These are phyloP conservation scores for Salix exigua DNA, from an alignment of 345 rosid species.

Conservation along the genomic window DNA sequence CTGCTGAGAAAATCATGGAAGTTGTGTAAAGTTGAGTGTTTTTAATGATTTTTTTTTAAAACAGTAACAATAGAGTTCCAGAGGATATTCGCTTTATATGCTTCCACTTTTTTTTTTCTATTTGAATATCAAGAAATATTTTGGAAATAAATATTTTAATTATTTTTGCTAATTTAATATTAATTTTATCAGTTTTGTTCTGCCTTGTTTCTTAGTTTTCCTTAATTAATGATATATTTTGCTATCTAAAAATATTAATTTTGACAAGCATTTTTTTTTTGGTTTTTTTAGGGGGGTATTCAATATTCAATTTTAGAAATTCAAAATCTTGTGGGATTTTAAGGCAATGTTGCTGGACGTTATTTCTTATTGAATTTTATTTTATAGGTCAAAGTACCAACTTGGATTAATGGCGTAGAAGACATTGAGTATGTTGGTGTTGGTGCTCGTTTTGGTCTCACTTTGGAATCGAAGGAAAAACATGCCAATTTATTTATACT, in stretches of 20 bases:
- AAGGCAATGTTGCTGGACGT: neutral
- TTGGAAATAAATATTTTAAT: neutral
- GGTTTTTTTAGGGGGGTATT: neutral
- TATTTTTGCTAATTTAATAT: neutral
- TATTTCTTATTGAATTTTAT: neutral
- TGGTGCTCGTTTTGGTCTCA: slow-evolving; percentile 85
- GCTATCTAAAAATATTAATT: neutral
- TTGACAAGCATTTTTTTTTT: neutral
- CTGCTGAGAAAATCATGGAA: neutral
- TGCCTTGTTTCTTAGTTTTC: neutral
- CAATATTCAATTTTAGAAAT: neutral
- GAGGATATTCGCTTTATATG: neutral
- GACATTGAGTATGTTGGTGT: slow-evolving; percentile 76
- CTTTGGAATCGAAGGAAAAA: slow-evolving; percentile 80
- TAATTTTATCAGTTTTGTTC: neutral
- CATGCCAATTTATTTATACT: slow-evolving; percentile 58
- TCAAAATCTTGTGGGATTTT: neutral
- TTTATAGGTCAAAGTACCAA: slow-evolving; percentile 79
- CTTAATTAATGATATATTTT: neutral
- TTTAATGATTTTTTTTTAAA: neutral
- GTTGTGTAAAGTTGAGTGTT: neutral
- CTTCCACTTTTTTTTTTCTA: neutral
- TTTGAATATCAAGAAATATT: neutral
- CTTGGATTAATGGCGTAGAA: slow-evolving; percentile 56
- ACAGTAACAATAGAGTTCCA: neutral